phyloP scores from a whole-genome alignment of 768 basidiomycete species.

The Phylloporus sp. region DNA sequence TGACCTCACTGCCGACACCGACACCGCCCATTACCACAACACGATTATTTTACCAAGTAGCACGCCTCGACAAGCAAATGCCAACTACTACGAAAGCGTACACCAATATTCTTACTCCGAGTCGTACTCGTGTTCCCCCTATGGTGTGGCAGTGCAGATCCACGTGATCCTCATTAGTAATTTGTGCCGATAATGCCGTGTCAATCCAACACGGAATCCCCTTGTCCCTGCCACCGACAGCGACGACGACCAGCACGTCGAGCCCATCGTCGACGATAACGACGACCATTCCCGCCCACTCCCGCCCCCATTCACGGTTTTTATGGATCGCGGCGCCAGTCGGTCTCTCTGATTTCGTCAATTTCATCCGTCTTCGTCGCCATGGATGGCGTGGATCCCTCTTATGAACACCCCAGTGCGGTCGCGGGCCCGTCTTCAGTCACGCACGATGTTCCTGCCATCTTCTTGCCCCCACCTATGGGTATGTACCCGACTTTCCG shows the following conservation, averaged over 20 bases:
- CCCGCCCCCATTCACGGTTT: slow-evolving; percentile 1
- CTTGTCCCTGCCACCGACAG: slow-evolving; percentile 35
- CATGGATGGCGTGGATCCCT: slow-evolving; percentile 28
- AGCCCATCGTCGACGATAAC: slow-evolving; percentile 31
- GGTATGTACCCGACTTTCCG: slow-evolving; percentile 24
- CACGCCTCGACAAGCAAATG: too few relatives aligned
- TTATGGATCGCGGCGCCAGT: slow-evolving; percentile 17
- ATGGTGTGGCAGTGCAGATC: slow-evolving; percentile 3
- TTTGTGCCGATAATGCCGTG: slow-evolving; percentile 25
- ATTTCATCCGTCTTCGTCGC: slow-evolving; percentile 15
- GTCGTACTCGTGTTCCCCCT: too few relatives aligned
- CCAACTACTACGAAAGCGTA: too few relatives aligned
- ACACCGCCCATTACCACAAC: too few relatives aligned
- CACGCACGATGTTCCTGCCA: slow-evolving; percentile 15
- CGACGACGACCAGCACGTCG: slow-evolving; percentile 26
- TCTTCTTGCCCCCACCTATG: slow-evolving; percentile 31
- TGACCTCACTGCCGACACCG: too few relatives aligned
- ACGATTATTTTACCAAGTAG: too few relatives aligned
- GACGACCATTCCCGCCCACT: slow-evolving; percentile 4
- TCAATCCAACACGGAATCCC: slow-evolving; percentile 31
- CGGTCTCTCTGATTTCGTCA: slow-evolving; percentile 25
- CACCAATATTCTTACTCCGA: too few relatives aligned
- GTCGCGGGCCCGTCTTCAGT: slow-evolving; percentile 57
- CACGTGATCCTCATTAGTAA: slow-evolving; percentile 33
- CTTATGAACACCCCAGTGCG: slow-evolving; percentile 42